Evolutionary conservation across 2,329 filamentous ascomycete genomes (phyloP).

Genomic region (Chalara sp.): DNA sequence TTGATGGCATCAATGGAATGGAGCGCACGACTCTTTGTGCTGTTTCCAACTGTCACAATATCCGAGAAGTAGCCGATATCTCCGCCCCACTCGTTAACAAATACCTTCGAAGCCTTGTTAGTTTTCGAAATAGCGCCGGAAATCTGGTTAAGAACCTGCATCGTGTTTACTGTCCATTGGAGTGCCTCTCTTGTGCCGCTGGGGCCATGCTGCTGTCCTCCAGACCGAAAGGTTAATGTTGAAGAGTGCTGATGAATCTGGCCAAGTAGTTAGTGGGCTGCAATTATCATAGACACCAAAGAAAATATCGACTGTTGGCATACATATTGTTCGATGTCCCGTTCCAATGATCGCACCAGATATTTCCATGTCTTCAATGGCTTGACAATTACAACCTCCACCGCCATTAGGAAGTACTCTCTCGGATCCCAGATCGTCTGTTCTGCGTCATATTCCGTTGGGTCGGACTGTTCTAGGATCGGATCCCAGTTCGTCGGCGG

Average conservation of each 20-base stretch:
- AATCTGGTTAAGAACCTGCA: background rate
- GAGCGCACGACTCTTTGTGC: too few relatives aligned
- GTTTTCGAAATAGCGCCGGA: background rate
- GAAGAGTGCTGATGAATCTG: too few relatives aligned
- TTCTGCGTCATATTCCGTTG: too few relatives aligned
- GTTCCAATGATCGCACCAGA: background rate
- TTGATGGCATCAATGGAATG: background rate
- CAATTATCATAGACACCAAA: too few relatives aligned
- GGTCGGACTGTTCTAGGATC: too few relatives aligned
- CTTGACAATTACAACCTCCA: background rate
- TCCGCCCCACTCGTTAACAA: background rate
- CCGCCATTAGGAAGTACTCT: constrained; percentile 4
- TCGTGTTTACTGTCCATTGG: constrained; percentile 2
- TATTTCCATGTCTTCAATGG: background rate
- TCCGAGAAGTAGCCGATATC: constrained; percentile 3
- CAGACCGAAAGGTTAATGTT: background rate
- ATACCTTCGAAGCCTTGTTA: constrained; percentile 1
- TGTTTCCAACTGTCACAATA: background rate
- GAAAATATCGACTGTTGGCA: background rate
- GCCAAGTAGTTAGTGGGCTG: too few relatives aligned
- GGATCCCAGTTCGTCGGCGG: too few relatives aligned
- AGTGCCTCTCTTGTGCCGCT: background rate
- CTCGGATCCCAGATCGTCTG: constrained; percentile 5
- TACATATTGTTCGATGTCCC: constrained; percentile 2
- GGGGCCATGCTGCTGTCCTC: too few relatives aligned